Base-by-base conservation (phyloP, 2,329 filamentous ascomycete genomes). In the Cercospora janseana region DNA sequence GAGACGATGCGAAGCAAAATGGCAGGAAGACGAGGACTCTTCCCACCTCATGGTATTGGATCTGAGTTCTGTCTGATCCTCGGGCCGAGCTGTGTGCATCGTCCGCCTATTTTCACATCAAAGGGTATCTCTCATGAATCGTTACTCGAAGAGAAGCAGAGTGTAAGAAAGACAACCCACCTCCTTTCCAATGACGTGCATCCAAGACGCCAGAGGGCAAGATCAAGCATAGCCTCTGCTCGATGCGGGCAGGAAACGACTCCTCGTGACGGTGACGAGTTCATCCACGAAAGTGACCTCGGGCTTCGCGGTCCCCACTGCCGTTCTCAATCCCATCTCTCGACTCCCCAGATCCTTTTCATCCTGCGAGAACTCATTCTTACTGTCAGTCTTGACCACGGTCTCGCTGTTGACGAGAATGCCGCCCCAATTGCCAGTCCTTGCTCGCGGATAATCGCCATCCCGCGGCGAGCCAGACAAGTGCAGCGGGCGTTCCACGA, bases 231-330 rank as follows among this genome's bases (percentile, higher is more conserved):
- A 34, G 24, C 51, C 23, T 18, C 21, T 16, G 27, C 31, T 45
- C 32, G 52, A 52, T 21, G 46, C 51, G 7, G 60, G 60, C 20
- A 59, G 44, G 47, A 61, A 67, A 18, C 57, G 59, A 38, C 60
- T 54, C 27, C 59, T 62, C 16, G 66, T 65, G n/a, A 66, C 59
- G 16, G 53, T 46, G 21, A 65, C 63, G 23, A 70, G 57, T 52
- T 64, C 58, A 44, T 75, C 72, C 5, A 68, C 71, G 59, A 73
- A 63, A 0, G 71, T 74, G 8, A 46, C 46, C 51, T 72, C 67
- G 51, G 74, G 72, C 47, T 63, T 65, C 12, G 67, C 68, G n/a
- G 59, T 61, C 26, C 54, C 47, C 13, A 64, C 59, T 12, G 60
- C 62, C 2, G 63, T 62, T 21, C 58, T 58, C 31, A 61, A 55